phyloP scores from a whole-genome alignment of 441 rosid species.

The Corymbia citriodora region DNA sequence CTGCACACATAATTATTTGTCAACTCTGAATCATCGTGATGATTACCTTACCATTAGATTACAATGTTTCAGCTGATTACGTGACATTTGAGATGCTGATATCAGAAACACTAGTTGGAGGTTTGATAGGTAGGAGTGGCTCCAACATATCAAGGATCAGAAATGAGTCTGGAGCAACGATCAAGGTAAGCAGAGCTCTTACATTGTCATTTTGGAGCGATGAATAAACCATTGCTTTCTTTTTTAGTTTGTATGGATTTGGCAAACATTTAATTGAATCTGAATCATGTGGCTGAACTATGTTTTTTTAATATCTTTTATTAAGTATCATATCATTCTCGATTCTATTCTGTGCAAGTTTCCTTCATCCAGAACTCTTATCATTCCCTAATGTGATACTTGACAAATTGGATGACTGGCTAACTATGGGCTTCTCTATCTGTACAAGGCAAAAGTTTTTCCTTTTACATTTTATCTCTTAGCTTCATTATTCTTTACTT shows the following conservation, averaged over 20 bases:
- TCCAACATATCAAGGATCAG: constrained; percentile 69
- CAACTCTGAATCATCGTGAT: constrained; percentile 15
- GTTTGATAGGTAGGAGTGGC: constrained; percentile 57
- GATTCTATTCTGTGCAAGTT: background rate
- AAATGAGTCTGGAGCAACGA: constrained; percentile 54
- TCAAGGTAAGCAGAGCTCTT: constrained; percentile 34
- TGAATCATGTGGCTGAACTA: background rate
- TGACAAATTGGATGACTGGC: background rate
- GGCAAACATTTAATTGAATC: background rate
- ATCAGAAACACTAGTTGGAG: constrained; percentile 53
- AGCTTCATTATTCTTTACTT: background rate
- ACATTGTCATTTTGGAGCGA: background rate
- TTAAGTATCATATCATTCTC: background rate
- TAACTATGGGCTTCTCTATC: background rate
- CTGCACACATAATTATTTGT: background rate
- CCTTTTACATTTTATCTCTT: background rate
- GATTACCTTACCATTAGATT: constrained; percentile 59
- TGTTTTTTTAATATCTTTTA: background rate
- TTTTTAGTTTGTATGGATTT: background rate
- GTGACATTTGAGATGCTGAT: constrained; percentile 63
- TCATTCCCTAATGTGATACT: background rate
- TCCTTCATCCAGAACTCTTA: background rate
- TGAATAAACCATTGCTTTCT: background rate
- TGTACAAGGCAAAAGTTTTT: background rate
- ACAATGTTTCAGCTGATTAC: constrained; percentile 68